Evolutionary conservation across 2,329 filamentous ascomycete species (phyloP), one percentile per base, ranked within the genome.

Genomic region (Penicillium sp.): DNA sequence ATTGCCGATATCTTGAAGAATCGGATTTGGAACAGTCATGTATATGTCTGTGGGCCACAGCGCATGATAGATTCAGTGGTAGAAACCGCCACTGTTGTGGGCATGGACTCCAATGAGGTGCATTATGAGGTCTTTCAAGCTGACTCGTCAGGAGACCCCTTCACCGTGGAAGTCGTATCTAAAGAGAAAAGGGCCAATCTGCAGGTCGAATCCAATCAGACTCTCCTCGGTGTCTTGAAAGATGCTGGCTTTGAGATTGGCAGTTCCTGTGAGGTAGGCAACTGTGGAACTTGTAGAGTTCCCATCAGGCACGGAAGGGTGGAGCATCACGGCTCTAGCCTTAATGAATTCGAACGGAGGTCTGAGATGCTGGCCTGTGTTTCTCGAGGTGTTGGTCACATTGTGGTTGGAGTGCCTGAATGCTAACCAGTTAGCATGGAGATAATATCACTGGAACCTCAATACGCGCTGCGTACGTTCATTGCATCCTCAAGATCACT

Each of bases 271-370:
- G n/a, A n/a, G n/a, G n/a, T 36, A 11, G 38, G 34, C n/a, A 37
- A 40, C 17, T 44, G 41, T 36, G 36, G 41, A 3, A 44, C 27
- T 10, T 44, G 41, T 21, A 21, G 41, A n/a, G 33, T 41, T 16
- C 28, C 21, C 20, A 28, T 44, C 2, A 19, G 29, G 9, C 17
- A 26, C 14, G 38, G 42, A 2, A 25, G 33, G 4, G 20, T 41
- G 7, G 38, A 45, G 16, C 42, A 45, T 35, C 38, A 38, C 10
- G 38, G 42, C 5, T 38, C 43, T n/a, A 39, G 33, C 4, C n/a
- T 45, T 15, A n/a, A 34, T 11, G 38, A 38, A 13, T 32, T 26
- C 27, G 43, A 42, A 18, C 37, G 38, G 17, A 25, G 35, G n/a
- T 35, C 26, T 23, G 31, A 21, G 10, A 45, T 42, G 43, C 21